Base-by-base conservation (phyloP, 176 grass and related monocot genomes). In the Poa pratensis region DNA sequence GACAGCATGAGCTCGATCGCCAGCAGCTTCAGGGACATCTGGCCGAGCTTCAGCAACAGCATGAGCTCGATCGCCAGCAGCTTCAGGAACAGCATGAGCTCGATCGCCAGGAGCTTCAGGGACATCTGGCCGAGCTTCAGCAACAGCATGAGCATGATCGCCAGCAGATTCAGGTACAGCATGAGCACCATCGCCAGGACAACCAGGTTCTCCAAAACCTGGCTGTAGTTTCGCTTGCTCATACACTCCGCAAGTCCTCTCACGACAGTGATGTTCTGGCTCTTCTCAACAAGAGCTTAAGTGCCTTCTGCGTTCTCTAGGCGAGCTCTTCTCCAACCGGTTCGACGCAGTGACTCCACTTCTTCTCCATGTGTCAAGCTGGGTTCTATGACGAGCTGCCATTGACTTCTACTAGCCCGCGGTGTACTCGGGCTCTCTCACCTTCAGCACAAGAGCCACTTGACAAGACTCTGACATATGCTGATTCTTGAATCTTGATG, bases 361-460 rank as follows among this genome's bases (percentile, higher is more conserved):
- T 74, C 45, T 50, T 74, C 71, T 28, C 23, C 18, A 2, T 51
- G 1, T 50, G 3, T 51, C 15, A 7, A 49, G 70, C 46, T 14
- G 6, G 8, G 23, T 15, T 7, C 43, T 49, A 27, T 50, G 70
- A 50, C 46, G 43, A 50, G 70, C 43, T 70, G 68, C 68, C 12
- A n/a, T 10, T 10, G 13, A 70, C 37, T 27, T 73, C 23, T 73
- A 22, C 70, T 50, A 50, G 42, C 23, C 46, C 14, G 5, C 3
- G 3, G 11, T 49, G 7, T 74, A 18, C 43, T 50, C 45, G 8
- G 45, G 43, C 50, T 73, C 70, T 73, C 70, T 73, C 22, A 26
- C 69, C 69, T 72, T 72, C 37, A 72, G 69, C 42, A 45, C 22
- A 27, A 14, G 42, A 73, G 69, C 69, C 69, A 8, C 43, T 74